Base-by-base conservation (phyloP, 129 eudicot genomes). In the Glebionis coronaria region DNA sequence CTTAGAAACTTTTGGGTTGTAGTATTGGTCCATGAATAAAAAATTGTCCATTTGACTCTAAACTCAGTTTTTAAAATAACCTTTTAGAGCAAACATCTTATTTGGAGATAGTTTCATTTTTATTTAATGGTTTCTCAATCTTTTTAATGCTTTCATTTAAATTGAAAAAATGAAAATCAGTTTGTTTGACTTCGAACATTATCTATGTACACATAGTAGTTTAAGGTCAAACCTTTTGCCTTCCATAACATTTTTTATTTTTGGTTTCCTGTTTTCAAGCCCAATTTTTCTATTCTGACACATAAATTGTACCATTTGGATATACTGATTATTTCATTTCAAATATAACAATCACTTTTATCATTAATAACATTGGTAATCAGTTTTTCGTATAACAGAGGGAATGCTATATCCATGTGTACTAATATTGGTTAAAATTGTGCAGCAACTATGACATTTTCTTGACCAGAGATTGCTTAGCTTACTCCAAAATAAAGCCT, bases 391-490 rank as follows among this genome's bases (percentile, higher is more conserved):
- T 31, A 25, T 3, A 56, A 3, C 3, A 1, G 9, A 18, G 4
- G 49, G 28, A 67, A 31, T 52, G 9, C 50, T 21, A 67, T 52
- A 8, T 40, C 55, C 1, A 25, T 4, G 25, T n/a, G 46, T 56
- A 12, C 28, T 56, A 50, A 75, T 27, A 49, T 75, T 74, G 58
- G 55, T 52, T 0, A 65, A 74, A 58, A 46, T 4, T 55, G 44
- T 90, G 87, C 97, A 90, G 97, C 92, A 90, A 90, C 84, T 90
- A 90, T 49, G 97, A 90, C 67, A 85, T 84, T 55, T 90, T 82
- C 65, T 82, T 87, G 38, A 90, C 95, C 0, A 79, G 97, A 79
- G 97, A 90, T 56, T 87, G 92, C 81, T 71, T 90, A 58, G 97
- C 90, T 2, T 90, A 90, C 67, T 77, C 97, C 29, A 87, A 84